Percentiles rank a stretch among this genome's conserved stretches.
Conservation (phyloP, 768 basidiomycete species). For the Suillus plorans region DNA sequence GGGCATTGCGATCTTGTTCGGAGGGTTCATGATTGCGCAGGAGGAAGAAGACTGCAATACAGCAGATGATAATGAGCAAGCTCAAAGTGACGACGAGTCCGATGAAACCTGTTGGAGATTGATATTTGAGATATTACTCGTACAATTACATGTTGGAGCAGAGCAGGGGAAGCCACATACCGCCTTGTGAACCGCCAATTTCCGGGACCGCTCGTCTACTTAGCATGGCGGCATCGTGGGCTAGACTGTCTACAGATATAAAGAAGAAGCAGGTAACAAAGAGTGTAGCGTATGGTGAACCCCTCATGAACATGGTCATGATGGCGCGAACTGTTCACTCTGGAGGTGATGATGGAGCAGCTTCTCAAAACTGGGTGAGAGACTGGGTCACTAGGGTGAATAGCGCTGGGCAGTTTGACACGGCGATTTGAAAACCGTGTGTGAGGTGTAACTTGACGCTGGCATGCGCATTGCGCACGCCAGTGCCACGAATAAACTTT, state of each 20-base stretch:
- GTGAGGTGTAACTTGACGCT: background rate
- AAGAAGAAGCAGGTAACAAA: background rate
- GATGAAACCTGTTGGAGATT: conserved; percentile 50
- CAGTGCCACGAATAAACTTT: no score
- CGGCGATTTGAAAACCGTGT: background rate
- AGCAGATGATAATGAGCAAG: conserved; percentile 52
- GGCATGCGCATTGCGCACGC: background rate
- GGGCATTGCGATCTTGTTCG: conserved; percentile 37
- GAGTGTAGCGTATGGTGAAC: background rate
- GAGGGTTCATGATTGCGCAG: conserved; percentile 49
- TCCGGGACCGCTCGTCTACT: conserved; percentile 40
- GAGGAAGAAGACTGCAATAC: conserved; percentile 54
- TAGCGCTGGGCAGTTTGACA: background rate
- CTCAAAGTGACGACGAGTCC: conserved; percentile 55
- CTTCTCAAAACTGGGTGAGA: background rate
- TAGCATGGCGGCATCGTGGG: background rate
- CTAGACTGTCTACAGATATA: background rate
- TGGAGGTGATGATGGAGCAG: background rate
- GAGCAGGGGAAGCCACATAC: conserved; percentile 29
- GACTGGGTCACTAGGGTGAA: background rate
- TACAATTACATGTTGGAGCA: background rate
- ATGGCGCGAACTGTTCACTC: background rate
- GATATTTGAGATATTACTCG: conserved; percentile 1
- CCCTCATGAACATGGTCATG: background rate
- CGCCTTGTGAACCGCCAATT: conserved; percentile 50